Conservation (phyloP, 2,329 filamentous ascomycete species). For the Alternaria burnsii region DNA sequence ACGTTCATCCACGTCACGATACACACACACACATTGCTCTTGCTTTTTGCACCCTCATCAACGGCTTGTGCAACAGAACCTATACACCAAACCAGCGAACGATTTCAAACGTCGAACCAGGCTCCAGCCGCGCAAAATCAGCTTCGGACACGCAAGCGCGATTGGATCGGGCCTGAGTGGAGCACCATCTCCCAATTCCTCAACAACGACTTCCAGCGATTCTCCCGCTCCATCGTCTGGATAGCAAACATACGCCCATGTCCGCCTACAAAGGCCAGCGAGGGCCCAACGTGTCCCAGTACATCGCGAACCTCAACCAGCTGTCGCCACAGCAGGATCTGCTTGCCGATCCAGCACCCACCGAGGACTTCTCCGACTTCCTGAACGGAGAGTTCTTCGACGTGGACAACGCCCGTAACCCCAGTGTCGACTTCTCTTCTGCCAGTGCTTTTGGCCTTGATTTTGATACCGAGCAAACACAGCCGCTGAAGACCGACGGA, state of each 20-base stretch:
- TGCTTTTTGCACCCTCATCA: constrained; percentile 9
- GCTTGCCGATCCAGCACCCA: constrained; percentile 50
- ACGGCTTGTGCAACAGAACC: not conserved
- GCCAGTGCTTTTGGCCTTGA: constrained; percentile 42
- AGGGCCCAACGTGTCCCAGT: constrained; percentile 87
- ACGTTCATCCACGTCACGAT: constrained; percentile 28
- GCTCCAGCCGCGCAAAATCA: not conserved
- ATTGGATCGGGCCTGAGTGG: constrained; percentile 17
- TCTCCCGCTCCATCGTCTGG: constrained; percentile 18
- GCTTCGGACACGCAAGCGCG: constrained; percentile 15
- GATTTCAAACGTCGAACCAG: not conserved
- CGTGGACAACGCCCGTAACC: constrained; percentile 64
- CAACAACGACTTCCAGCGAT: constrained; percentile 25
- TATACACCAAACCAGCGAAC: not conserved
- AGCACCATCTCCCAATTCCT: constrained; percentile 7
- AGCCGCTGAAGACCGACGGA: constrained; percentile 22
- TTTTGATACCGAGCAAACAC: constrained; percentile 33
- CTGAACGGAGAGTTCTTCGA: constrained; percentile 68
- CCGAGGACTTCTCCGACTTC: constrained; percentile 62
- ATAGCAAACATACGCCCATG: constrained; percentile 59
- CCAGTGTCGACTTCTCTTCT: constrained; percentile 36
- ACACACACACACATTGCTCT: constrained; percentile 17
- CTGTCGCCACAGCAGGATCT: constrained; percentile 58
- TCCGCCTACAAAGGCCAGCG: constrained; percentile 78
- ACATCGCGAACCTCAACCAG: constrained; percentile 84